Evolutionary conservation across 2,329 filamentous ascomycete species (phyloP).

Genomic region (Talaromyces sp.): DNA sequence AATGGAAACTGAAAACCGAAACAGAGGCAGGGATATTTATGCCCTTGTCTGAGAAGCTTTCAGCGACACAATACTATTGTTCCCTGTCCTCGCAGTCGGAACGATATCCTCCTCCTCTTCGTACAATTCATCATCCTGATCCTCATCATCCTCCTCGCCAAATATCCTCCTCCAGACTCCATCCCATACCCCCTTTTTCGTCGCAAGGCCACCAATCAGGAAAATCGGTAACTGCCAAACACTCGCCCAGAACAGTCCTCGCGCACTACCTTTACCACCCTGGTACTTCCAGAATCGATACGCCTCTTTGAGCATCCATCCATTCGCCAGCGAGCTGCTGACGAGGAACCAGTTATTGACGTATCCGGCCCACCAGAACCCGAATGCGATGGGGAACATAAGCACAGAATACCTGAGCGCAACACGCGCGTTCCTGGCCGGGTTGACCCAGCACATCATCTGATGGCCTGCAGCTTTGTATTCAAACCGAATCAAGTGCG

Average conservation of each 20-base stretch:
- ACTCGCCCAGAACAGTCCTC: constrained; percentile 91
- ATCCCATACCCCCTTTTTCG: constrained; percentile 91
- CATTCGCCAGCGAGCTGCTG: constrained; percentile 77
- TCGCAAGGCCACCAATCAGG: constrained; percentile 82
- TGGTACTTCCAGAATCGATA: constrained; percentile 75
- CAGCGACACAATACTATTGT: neutral
- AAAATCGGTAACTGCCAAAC: constrained; percentile 93
- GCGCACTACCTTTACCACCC: constrained; percentile 74
- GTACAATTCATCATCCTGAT: constrained; percentile 49
- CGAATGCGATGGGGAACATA: constrained; percentile 83
- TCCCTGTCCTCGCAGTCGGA: neutral
- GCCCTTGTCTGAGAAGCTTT: neutral
- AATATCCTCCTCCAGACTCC: constrained; percentile 70
- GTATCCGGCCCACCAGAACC: constrained; percentile 71
- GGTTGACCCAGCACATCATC: constrained; percentile 84
- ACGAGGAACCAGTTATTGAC: constrained; percentile 82
- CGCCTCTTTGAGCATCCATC: constrained; percentile 78
- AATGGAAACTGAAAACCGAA: neutral
- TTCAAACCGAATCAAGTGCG: constrained; percentile 83
- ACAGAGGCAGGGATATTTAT: neutral
- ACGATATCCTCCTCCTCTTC: constrained; percentile 41
- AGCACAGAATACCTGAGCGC: constrained; percentile 79
- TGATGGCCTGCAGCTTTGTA: constrained; percentile 68
- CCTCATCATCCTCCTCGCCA: constrained; percentile 57
- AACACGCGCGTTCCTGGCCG: constrained; percentile 78